Conservation (phyloP, 257 asterid species). For the Parsonsia alboflavescens region DNA sequence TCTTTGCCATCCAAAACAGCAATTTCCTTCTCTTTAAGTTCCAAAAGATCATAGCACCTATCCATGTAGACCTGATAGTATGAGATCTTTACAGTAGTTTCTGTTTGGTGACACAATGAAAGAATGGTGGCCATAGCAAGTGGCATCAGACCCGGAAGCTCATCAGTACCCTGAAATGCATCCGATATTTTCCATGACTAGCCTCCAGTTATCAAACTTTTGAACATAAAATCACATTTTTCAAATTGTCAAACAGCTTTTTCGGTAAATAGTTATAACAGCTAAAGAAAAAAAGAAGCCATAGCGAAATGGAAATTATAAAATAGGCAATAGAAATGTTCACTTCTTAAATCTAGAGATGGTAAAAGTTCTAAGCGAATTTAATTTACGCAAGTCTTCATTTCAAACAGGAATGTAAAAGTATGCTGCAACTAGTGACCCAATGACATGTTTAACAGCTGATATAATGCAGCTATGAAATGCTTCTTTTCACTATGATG, state of each 20-base stretch:
- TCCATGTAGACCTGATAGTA: constrained; percentile 88
- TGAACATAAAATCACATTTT: background rate
- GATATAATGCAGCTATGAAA: background rate
- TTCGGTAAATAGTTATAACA: background rate
- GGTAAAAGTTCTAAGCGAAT: background rate
- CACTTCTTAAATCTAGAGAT: background rate
- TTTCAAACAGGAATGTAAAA: background rate
- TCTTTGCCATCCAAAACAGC: constrained; percentile 58
- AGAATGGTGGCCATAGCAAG: constrained; percentile 56
- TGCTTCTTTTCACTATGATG: background rate
- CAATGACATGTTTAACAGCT: background rate
- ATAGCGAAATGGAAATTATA: background rate
- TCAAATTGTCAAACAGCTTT: background rate
- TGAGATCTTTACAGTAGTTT: constrained; percentile 46
- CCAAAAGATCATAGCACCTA: constrained; percentile 74
- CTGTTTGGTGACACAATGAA: constrained; percentile 35
- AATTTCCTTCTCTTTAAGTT: constrained; percentile 64
- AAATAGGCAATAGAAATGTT: background rate
- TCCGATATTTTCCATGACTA: background rate
- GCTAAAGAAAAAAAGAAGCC: background rate
- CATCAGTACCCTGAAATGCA: constrained; percentile 63
- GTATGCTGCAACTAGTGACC: background rate
- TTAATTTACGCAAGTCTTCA: background rate
- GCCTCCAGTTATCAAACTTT: background rate
- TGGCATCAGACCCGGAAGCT: constrained; percentile 75